Evolutionary conservation across 768 basidiomycete species (phyloP), one percentile per base, ranked within the genome.

Genomic region (Fomitopsis serialis): DNA sequence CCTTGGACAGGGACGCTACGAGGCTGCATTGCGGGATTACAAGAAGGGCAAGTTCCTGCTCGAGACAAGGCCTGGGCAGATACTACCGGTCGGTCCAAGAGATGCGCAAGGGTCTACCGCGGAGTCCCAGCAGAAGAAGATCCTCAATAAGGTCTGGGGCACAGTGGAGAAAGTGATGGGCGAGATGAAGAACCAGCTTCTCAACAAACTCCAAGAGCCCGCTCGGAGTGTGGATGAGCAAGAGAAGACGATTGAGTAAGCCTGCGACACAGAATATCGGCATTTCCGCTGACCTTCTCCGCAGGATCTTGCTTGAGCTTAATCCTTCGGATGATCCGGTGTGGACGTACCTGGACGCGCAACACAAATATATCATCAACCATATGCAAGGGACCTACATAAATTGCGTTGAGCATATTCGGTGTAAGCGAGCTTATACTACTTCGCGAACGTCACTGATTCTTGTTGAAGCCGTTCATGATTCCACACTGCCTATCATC

Each of bases 291-390:
- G 19, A 53, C 42, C 48, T 6, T 17, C 24, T 32, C 37, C 67
- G 0, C 59, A 98, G 96, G 63, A 87, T 98, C 46, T 70, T 98
- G 29, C 73, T 94, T 47, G 96, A 99, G 58, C 71, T 99, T 53
- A 90, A 89, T 61, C 77, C 82, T 1, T 77, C 82, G 11, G 92
- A 96, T 54, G 96, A 99, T 63, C 92, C 95, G 0, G 80, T 93
- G 42, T 99, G 96, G 97, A 83, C 86, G 9, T 99, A 90, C 68
- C 90, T 99, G 60, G 97, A 98, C 61, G 84, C 85, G 52, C 95
- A 98, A 58, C 93, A 98, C 65, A 80, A 82, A 42, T 80, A 92
- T 63, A 92, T 98, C 45, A 72, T 95, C 61, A 80, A 85, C 32
- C 80, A 80, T 52, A 89, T 95, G 81, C 82, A 78, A 58, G 75